phyloP scores from a whole-genome alignment of 2,329 filamentous ascomycete genomes.

The Tolypocladium nubicola region DNA sequence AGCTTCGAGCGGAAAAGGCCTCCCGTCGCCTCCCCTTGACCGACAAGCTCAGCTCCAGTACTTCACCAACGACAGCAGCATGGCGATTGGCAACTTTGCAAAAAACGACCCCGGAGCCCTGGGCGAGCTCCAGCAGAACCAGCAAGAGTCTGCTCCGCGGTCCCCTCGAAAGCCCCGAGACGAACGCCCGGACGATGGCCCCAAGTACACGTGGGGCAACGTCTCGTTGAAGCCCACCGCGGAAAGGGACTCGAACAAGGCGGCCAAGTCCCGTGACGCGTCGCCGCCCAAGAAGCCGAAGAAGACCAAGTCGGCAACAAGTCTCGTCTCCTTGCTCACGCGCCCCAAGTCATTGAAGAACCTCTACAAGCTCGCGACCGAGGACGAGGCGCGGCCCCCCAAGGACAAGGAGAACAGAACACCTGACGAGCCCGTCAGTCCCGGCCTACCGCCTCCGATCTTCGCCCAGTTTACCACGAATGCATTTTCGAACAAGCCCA shows the following conservation, averaged over 20 bases:
- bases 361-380: constrained; percentile 41
- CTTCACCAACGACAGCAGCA: constrained; percentile 10
- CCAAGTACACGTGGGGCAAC: constrained; percentile 19
- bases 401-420: constrained; percentile 78
- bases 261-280: constrained; percentile 30
- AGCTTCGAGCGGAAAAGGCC: constrained; percentile 29
- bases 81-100: constrained; percentile 22
- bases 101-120: constrained; percentile 34
- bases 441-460: constrained; percentile 51
- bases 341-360: constrained; percentile 65
- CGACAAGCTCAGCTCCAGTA: not conserved
- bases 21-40: constrained; percentile 10
- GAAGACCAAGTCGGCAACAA: constrained; percentile 76
- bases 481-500: constrained; percentile 2
- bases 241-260: constrained; percentile 20
- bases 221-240: constrained; percentile 33
- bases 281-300: constrained; percentile 57
- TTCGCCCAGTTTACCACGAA: constrained; percentile 60
- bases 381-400: constrained; percentile 37
- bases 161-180: constrained; percentile 28
- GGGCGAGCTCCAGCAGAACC: constrained; percentile 47
- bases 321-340: constrained; percentile 66
- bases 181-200: constrained; percentile 17
- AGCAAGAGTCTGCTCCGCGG: constrained; percentile 28
- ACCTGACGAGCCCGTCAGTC: constrained; percentile 28